A percentile compares a stretch with the other conserved stretches of the same genome.
Evolutionary conservation across 116 monocot species (phyloP).

Genomic region (Cymodocea nodosa): DNA sequence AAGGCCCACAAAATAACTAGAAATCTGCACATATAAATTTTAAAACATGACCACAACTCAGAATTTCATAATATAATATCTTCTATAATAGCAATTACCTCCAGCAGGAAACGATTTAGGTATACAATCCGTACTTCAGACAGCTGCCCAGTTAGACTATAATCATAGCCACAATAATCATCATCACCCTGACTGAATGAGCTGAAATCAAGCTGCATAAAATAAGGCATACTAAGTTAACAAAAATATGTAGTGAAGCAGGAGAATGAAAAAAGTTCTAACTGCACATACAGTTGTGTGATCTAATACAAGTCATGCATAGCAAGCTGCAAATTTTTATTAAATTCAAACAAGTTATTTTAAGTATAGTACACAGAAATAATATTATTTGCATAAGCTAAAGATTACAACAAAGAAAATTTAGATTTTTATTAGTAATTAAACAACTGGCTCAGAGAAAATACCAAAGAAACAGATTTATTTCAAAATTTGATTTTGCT

Average conservation of each 20-base stretch:
- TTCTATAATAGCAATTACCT: conserved; percentile 36
- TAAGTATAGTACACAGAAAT: too few relatives aligned
- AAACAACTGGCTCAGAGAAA: too few relatives aligned
- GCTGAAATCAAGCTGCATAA: conserved; percentile 84
- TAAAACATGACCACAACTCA: background rate
- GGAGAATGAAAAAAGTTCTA: background rate
- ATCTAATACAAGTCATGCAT: too few relatives aligned
- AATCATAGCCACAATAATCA: conserved; percentile 86
- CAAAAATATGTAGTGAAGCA: background rate
- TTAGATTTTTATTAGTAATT: too few relatives aligned
- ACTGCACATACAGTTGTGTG: too few relatives aligned
- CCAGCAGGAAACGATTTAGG: conserved; percentile 91
- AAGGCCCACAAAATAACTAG: conserved; percentile 89
- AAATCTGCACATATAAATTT: conserved; percentile 33
- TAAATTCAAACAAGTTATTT: too few relatives aligned
- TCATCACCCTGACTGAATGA: conserved; percentile 78
- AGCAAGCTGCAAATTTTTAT: too few relatives aligned
- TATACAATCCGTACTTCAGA: conserved; percentile 96
- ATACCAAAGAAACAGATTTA: too few relatives aligned
- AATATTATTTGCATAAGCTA: too few relatives aligned
- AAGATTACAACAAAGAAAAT: too few relatives aligned
- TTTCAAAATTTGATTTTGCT: too few relatives aligned
- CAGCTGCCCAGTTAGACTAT: conserved; percentile 78
- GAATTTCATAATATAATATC: background rate
- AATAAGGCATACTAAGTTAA: background rate